Conservation (phyloP, 116 monocot genomes). For the Zostera marina region DNA sequence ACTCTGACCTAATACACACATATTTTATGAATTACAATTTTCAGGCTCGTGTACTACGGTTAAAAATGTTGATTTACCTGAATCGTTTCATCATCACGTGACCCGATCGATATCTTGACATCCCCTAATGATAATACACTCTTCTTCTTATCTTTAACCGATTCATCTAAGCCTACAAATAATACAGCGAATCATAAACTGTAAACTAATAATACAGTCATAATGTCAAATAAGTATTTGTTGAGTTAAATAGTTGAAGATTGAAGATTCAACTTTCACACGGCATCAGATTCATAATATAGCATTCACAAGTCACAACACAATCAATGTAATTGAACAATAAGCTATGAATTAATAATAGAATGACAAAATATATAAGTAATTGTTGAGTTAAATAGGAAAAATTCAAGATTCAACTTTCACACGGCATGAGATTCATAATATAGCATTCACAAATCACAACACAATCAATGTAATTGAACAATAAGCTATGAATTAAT, state of each 20-base stretch:
- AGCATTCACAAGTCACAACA: too few relatives aligned
- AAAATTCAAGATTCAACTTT: background rate
- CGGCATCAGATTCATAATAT: too few relatives aligned
- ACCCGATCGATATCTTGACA: constrained; percentile 43
- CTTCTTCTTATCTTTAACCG: constrained; percentile 45
- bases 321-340: too few relatives aligned
- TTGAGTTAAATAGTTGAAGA: too few relatives aligned
- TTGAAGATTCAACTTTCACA: too few relatives aligned
- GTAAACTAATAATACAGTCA: background rate
- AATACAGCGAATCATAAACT: background rate
- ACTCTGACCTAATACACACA: constrained; percentile 38
- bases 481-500: too few relatives aligned
- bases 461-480: too few relatives aligned
- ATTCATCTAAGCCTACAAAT: constrained; percentile 40
- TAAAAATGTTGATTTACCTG: constrained; percentile 25
- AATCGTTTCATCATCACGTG: constrained; percentile 59
- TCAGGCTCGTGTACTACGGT: background rate
- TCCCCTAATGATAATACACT: constrained; percentile 40
- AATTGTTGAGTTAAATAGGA: background rate
- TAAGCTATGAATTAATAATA: too few relatives aligned
- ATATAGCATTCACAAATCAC: too few relatives aligned
- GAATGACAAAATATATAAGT: background rate
- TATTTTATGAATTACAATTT: background rate
- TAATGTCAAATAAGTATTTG: too few relatives aligned
- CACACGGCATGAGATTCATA: background rate